phyloP scores from a whole-genome alignment of 2,329 filamentous ascomycete species.

The Thelonectria rubi region DNA sequence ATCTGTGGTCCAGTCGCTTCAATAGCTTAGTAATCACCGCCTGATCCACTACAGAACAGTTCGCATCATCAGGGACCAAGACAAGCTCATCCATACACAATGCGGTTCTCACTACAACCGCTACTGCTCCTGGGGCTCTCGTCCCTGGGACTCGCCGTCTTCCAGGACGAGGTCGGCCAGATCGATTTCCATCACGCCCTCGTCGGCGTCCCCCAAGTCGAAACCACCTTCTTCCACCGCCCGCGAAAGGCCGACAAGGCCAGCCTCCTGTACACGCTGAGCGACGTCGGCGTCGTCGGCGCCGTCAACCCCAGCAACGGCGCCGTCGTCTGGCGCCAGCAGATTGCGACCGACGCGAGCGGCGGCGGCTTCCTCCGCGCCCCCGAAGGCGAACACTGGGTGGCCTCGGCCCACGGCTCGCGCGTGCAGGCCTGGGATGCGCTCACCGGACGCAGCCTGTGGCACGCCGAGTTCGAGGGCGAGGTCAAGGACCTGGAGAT shows the following conservation, averaged over 20 bases:
- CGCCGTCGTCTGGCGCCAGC: constrained; percentile 85
- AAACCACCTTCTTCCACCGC: constrained; percentile 94
- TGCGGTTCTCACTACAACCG: constrained; percentile 50
- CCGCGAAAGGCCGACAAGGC: constrained; percentile 84
- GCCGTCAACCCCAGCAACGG: constrained; percentile 91
- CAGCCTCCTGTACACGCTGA: constrained; percentile 89
- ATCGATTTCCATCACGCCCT: constrained; percentile 94
- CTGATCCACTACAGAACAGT: constrained; percentile 32
- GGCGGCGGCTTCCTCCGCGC: constrained; percentile 69
- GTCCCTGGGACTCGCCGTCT: constrained; percentile 70
- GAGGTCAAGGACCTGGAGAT: constrained; percentile 77
- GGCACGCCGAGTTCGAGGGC: constrained; percentile 71
- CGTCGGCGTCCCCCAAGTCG: constrained; percentile 80
- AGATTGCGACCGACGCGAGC: constrained; percentile 64
- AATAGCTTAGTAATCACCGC: no score
- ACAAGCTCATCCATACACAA: constrained; percentile 35
- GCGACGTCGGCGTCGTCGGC: constrained; percentile 82
- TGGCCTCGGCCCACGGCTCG: constrained; percentile 77
- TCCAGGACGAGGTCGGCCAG: constrained; percentile 88
- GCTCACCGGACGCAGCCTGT: constrained; percentile 79
- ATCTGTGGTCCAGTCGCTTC: no score
- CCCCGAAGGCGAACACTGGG: constrained; percentile 80
- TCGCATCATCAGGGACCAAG: constrained; percentile 38
- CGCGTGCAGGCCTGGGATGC: constrained; percentile 85
- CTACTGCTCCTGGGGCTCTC: constrained; percentile 52